phyloP scores from a whole-genome alignment of 345 rosid genomes.

The Sapria himalayana region DNA sequence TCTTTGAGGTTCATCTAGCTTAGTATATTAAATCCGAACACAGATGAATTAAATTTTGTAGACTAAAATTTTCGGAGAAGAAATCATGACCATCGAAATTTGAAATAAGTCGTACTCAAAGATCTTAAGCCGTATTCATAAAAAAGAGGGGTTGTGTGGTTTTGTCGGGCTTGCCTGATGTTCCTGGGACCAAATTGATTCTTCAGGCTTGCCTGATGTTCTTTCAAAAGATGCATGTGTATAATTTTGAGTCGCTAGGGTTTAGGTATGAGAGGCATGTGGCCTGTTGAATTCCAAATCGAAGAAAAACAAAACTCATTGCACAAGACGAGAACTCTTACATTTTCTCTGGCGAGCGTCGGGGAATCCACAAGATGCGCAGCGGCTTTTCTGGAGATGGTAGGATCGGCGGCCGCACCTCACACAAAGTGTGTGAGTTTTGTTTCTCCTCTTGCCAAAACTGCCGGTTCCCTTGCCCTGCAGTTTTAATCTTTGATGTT shows the following conservation, averaged over 20 bases:
- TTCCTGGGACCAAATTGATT: too few relatives aligned
- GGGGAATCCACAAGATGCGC: slow-evolving; percentile 79
- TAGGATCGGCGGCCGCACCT: slow-evolving; percentile 98
- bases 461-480: slow-evolving; percentile 98
- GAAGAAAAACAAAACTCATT: neutral
- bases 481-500: too few relatives aligned
- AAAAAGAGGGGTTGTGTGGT: too few relatives aligned
- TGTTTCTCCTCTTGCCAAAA: slow-evolving; percentile 96
- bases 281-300: neutral
- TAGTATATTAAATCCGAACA: too few relatives aligned
- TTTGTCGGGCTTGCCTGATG: too few relatives aligned
- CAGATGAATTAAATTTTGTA: too few relatives aligned
- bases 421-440: slow-evolving; percentile 92
- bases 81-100: too few relatives aligned
- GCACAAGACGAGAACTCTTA: slow-evolving; percentile 13
- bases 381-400: slow-evolving; percentile 97
- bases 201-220: too few relatives aligned
- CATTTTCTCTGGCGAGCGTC: slow-evolving; percentile 98
- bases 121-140: too few relatives aligned
- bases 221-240: neutral
- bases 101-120: too few relatives aligned
- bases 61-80: too few relatives aligned
- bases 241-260: neutral
- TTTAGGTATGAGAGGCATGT: neutral
- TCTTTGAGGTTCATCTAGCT: too few relatives aligned